A percentile compares a stretch with the other conserved stretches of the same genome.
These are phyloP conservation scores for Carex cristatella DNA, from an alignment of 176 grass and related monocot genomes.

Conservation along the genomic window DNA sequence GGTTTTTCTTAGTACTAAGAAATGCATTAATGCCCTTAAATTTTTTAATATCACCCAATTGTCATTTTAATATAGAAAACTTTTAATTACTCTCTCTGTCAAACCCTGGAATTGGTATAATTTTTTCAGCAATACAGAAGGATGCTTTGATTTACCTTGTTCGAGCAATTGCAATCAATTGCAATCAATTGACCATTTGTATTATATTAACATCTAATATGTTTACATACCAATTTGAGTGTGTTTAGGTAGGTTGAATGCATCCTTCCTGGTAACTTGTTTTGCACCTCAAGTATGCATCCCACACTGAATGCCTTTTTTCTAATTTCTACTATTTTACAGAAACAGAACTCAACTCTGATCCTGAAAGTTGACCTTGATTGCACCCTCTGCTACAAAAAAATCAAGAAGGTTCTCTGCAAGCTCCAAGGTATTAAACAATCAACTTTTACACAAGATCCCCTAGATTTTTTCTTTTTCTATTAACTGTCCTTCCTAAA, in stretches of 20 bases:
- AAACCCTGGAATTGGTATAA: background rate
- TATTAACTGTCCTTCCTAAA: background rate
- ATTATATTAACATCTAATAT: background rate
- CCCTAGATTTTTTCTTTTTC: background rate
- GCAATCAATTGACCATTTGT: background rate
- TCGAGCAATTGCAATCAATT: conserved; percentile 7
- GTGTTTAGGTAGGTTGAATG: background rate
- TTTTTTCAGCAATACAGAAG: background rate
- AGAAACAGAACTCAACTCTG: conserved; percentile 66
- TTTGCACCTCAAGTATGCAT: background rate
- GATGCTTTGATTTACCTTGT: background rate
- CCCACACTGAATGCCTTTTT: background rate
- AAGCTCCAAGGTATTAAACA: conserved; percentile 64
- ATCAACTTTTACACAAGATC: background rate
- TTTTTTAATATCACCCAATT: background rate
- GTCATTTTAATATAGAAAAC: background rate
- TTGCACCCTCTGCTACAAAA: conserved; percentile 63
- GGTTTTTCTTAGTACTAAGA: background rate
- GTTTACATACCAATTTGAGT: conserved; percentile 10
- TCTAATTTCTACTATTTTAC: conserved; percentile 18
- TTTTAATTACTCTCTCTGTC: background rate
- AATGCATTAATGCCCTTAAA: background rate
- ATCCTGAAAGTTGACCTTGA: conserved; percentile 67
- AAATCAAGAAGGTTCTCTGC: conserved; percentile 81
- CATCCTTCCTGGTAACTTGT: background rate